Evolutionary conservation across 2,329 filamentous ascomycete genomes (phyloP).

Genomic region (Trichoderma lentiforme): DNA sequence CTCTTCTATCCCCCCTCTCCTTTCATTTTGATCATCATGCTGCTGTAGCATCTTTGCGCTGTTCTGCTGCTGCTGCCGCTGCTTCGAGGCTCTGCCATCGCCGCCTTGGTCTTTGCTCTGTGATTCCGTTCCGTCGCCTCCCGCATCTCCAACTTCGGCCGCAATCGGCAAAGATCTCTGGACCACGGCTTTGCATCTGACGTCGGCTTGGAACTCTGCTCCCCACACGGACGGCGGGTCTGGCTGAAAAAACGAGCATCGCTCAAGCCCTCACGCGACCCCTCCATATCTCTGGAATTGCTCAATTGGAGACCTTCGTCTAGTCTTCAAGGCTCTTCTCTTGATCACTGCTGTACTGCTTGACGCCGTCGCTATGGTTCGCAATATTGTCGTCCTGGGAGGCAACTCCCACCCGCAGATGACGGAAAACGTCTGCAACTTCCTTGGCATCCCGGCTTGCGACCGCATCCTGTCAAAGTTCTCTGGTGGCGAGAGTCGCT

Average conservation of each 20-base stretch:
- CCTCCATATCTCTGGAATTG: constrained; percentile 4
- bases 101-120: not conserved
- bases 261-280: constrained; percentile 18
- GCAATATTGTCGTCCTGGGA: constrained; percentile 90
- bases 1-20: not conserved
- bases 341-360: not conserved
- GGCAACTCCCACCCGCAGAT: constrained; percentile 90
- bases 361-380: constrained; percentile 63
- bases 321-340: not conserved
- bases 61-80: constrained; percentile 19
- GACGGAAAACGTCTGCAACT: constrained; percentile 80
- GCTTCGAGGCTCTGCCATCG: constrained; percentile 2
- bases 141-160: constrained; percentile 16
- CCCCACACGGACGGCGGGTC: constrained; percentile 17
- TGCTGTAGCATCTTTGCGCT: constrained; percentile 12
- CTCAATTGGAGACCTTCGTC: not conserved
- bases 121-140: constrained; percentile 16
- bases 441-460: constrained; percentile 81
- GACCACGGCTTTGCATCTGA: constrained; percentile 18
- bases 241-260: constrained; percentile 14
- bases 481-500: constrained; percentile 88
- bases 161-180: constrained; percentile 15
- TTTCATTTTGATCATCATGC: constrained; percentile 14
- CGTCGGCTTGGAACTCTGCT: constrained; percentile 11
- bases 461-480: constrained; percentile 88